Evolutionary conservation across 495 filamentous ascomycete species (phyloP).

Genomic region (Recurvomyces mirabilis): DNA sequence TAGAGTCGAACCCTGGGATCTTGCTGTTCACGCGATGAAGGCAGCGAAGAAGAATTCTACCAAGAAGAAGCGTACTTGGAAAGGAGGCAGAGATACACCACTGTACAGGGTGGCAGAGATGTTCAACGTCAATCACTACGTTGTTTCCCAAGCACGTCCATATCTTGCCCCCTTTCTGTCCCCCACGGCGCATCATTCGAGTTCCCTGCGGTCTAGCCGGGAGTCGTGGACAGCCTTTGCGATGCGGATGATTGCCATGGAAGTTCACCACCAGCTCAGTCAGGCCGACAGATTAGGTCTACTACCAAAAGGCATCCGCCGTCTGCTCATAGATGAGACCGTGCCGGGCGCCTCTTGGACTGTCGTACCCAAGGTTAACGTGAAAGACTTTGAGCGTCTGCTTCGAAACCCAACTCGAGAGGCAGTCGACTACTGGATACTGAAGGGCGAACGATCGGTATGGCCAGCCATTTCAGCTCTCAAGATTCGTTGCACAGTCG

Average conservation of each 20-base stretch:
- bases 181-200: slow-evolving; percentile 58
- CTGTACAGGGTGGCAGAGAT: slow-evolving; percentile 75
- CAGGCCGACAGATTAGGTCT: slow-evolving; percentile 71
- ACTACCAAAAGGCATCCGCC: slow-evolving; percentile 55
- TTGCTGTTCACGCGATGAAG: slow-evolving; percentile 26
- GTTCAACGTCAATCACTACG: slow-evolving; percentile 88
- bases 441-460: slow-evolving; percentile 71
- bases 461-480: slow-evolving; percentile 87
- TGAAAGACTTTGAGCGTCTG: slow-evolving; percentile 59
- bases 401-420: slow-evolving; percentile 69
- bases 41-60: slow-evolving; percentile 21
- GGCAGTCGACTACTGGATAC: slow-evolving; percentile 73
- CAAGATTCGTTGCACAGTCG: slow-evolving; percentile 72
- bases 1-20: slow-evolving; percentile 66
- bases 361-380: slow-evolving; percentile 67
- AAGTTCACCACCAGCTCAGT: slow-evolving; percentile 68
- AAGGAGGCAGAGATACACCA: slow-evolving; percentile 69
- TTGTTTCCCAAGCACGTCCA: slow-evolving; percentile 66
- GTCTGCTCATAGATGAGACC: slow-evolving; percentile 78
- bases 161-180: slow-evolving; percentile 79
- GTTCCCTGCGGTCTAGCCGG: background rate
- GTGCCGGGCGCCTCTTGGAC: slow-evolving; percentile 72
- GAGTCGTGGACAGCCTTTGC: slow-evolving; percentile 52
- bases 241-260: slow-evolving; percentile 57
- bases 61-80: slow-evolving; percentile 55